Percentiles rank a stretch among this genome's conserved stretches.
Conservation (phyloP, 306 rosid species). For the Cucumis melo region DNA sequence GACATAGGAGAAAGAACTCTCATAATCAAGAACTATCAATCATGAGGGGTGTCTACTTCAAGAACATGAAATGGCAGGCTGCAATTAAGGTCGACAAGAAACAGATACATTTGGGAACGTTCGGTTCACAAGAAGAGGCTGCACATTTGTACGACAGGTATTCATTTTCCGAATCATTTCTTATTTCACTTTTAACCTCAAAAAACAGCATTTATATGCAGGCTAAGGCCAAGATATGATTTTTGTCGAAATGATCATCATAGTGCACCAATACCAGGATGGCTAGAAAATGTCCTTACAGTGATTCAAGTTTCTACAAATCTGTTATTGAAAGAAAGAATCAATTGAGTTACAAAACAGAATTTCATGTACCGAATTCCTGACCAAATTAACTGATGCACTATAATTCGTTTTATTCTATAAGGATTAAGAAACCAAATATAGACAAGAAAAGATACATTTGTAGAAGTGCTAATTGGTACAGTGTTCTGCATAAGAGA, state of each 20-base stretch:
- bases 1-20: constrained; percentile 62
- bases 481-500: not conserved
- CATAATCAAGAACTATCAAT: constrained; percentile 63
- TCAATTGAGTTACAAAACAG: not conserved
- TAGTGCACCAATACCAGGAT: not conserved
- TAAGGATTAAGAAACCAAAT: not conserved
- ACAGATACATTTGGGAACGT: constrained; percentile 92
- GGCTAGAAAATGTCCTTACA: not conserved
- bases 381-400: not conserved
- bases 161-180: not conserved
- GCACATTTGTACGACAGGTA: constrained; percentile 87
- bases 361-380: not conserved
- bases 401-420: not conserved
- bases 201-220: not conserved
- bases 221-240: not conserved
- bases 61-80: constrained; percentile 97
- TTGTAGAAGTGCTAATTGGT: not conserved
- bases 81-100: constrained; percentile 95
- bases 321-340: not conserved
- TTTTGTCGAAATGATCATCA: not conserved
- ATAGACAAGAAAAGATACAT: not conserved
- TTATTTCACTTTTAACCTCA: not conserved
- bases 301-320: not conserved
- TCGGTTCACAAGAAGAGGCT: constrained; percentile 92
- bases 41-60: constrained; percentile 91